phyloP scores from a whole-genome alignment of 345 rosid genomes.

The Eucalyptus regnans region DNA sequence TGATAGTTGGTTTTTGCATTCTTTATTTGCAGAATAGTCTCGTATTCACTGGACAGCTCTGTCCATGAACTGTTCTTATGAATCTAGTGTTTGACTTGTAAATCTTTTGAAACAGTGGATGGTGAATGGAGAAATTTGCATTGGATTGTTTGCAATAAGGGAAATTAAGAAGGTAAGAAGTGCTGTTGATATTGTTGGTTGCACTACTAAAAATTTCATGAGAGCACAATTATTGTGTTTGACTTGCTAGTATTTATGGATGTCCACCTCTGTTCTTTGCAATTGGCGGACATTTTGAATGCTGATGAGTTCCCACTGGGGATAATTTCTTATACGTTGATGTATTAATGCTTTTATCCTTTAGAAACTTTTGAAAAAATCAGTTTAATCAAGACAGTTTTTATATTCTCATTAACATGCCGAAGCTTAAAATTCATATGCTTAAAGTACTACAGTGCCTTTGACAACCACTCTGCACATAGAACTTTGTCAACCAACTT shows the following conservation, averaged over 20 bases:
- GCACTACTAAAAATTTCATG: background rate
- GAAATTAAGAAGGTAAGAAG: slow-evolving; percentile 75
- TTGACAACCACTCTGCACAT: background rate
- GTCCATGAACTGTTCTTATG: background rate
- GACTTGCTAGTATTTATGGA: background rate
- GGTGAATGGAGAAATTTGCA: slow-evolving; percentile 98
- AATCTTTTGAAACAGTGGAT: slow-evolving; percentile 64
- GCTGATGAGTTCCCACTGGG: background rate
- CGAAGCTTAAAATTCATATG: background rate
- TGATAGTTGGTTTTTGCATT: background rate
- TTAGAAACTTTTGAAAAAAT: background rate
- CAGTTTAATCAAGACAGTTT: background rate
- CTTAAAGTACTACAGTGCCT: background rate
- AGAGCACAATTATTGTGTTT: background rate
- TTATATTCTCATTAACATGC: background rate
- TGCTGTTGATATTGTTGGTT: background rate
- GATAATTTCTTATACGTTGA: background rate
- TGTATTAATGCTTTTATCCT: background rate
- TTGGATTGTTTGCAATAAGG: slow-evolving; percentile 85
- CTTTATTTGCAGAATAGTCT: background rate
- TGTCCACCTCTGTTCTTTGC: background rate
- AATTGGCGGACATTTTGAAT: background rate
- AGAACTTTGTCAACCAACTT: background rate
- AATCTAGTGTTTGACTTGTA: slow-evolving; percentile 1
- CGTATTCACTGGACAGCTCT: background rate